A percentile compares a stretch with the other conserved stretches of the same genome.
Evolutionary conservation across 345 rosid species (phyloP).

Genomic region (Laguncularia racemosa): DNA sequence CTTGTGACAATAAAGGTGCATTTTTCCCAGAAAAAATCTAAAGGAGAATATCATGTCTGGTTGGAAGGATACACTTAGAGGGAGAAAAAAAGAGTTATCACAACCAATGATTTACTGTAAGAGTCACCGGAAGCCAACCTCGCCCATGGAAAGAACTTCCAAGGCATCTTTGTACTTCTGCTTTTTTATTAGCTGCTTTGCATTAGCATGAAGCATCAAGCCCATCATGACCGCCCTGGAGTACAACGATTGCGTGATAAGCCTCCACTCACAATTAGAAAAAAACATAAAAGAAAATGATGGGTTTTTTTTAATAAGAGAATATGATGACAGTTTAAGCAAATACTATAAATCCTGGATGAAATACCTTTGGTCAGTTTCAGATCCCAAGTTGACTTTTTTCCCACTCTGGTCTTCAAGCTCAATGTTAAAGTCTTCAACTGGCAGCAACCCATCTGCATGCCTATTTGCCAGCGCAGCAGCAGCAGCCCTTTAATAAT

Average conservation of each 20-base stretch:
- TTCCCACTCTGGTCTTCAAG: conserved; percentile 85
- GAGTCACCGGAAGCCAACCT: conserved; percentile 38
- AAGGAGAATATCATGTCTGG: no score
- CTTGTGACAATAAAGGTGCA: no score
- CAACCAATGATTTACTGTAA: background rate
- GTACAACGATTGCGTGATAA: background rate
- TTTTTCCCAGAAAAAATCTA: no score
- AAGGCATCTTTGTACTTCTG: conserved; percentile 67
- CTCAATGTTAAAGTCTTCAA: conserved; percentile 66
- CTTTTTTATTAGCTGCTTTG: conserved; percentile 49
- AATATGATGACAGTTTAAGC: background rate
- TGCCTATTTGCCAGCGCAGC: conserved; percentile 69
- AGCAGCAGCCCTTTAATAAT: conserved; percentile 61
- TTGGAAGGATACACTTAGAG: background rate
- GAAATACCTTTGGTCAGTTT: conserved; percentile 71
- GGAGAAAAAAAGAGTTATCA: background rate
- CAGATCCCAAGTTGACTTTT: conserved; percentile 57
- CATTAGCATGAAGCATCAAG: conserved; percentile 81
- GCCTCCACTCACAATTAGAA: conserved; percentile 5
- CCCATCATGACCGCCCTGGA: conserved; percentile 90
- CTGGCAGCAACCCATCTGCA: conserved; percentile 66
- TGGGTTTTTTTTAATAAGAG: no score
- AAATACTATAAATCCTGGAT: background rate
- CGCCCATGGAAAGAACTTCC: conserved; percentile 89
- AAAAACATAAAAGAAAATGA: no score